Percentiles rank a stretch among this genome's conserved stretches.
Conservation (phyloP, 352 stramenopile species). For the Globisporangium yorkense region DNA sequence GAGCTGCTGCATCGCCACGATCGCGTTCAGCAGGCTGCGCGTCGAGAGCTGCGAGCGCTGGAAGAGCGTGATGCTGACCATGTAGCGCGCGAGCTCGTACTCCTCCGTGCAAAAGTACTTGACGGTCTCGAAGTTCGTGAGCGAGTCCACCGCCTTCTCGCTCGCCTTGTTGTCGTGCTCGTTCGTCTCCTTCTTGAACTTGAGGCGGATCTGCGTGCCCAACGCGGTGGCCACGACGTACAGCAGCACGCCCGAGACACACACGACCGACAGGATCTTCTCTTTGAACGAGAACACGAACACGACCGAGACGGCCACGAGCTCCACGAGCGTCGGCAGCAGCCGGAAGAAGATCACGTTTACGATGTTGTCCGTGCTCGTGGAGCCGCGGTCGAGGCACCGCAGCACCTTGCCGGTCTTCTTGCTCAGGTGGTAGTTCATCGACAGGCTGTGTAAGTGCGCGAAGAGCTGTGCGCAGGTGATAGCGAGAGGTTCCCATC, state of each 20-base stretch:
- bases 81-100: constrained; percentile 84
- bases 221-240: constrained; percentile 92
- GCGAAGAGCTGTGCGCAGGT: constrained; percentile 67
- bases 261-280: constrained; percentile 78
- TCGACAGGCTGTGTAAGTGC: constrained; percentile 92
- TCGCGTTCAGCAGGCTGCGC: constrained; percentile 85
- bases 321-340: constrained; percentile 91
- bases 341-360: constrained; percentile 97
- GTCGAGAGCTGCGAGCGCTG: constrained; percentile 89
- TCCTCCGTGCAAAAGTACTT: constrained; percentile 96
- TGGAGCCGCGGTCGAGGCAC: constrained; percentile 82
- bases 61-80: constrained; percentile 80
- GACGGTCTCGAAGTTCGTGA: constrained; percentile 97
- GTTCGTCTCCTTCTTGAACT: constrained; percentile 92
- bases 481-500: neutral
- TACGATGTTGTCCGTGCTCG: constrained; percentile 90
- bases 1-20: constrained; percentile 94
- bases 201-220: constrained; percentile 55
- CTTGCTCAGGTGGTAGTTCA: constrained; percentile 97
- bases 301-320: constrained; percentile 90
- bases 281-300: constrained; percentile 91
- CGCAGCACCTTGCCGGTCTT: constrained; percentile 96
- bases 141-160: constrained; percentile 93
- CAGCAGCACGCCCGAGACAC: constrained; percentile 89
- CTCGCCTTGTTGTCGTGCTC: constrained; percentile 95